Base-by-base conservation (phyloP, 2,329 filamentous ascomycete species). In the Parasarocladium wereldwijsianum region DNA sequence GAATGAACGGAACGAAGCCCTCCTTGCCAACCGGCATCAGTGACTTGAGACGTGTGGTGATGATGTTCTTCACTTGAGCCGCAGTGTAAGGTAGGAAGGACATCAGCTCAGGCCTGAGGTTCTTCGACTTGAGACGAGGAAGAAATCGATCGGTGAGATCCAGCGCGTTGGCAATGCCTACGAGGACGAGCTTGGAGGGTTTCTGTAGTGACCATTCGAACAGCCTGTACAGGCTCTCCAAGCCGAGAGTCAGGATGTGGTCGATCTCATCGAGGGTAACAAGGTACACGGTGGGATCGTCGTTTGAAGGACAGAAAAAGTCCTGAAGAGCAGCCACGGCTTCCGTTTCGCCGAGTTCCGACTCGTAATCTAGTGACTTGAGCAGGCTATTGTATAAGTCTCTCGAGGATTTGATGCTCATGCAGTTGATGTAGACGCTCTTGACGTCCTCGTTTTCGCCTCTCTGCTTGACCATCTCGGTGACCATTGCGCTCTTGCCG, bases 71-170 rank as follows among this genome's bases (percentile, higher is more conserved):
- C 46, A 98, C 85, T 44, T 98, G 87, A 5, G 68, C 54, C 5
- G 84, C 83, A 3, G 76, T 86, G 55, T 98, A 98, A 1, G 90
- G 90, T 38, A 94, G 66, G 49, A 98, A 96, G 0, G 87, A 82
- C 2, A 98, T 69, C 3, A 96, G 67, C 27, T 81, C 74, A 3
- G 90, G 90, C 57, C 86, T 93, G 38, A 98, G 62, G 43, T 92
- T 92, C 44, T 85, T 82, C 13, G 85, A 76, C 59, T 96, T 96
- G 37, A 98, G 70, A 30, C 87, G 79, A 29, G 90, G 90, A 13
- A 98, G 66, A 43, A 94, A 93, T 8, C 90, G 81, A 49, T 96
- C 90, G 0, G 90, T 98, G 33, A 98, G 62, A 49, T 98, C 90
- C 32, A 98, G 64, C 4, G 90, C 90, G 46, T 98, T 98, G 42